phyloP scores from a whole-genome alignment of 139 green algal species.

The Pedinophyceae sp. region DNA sequence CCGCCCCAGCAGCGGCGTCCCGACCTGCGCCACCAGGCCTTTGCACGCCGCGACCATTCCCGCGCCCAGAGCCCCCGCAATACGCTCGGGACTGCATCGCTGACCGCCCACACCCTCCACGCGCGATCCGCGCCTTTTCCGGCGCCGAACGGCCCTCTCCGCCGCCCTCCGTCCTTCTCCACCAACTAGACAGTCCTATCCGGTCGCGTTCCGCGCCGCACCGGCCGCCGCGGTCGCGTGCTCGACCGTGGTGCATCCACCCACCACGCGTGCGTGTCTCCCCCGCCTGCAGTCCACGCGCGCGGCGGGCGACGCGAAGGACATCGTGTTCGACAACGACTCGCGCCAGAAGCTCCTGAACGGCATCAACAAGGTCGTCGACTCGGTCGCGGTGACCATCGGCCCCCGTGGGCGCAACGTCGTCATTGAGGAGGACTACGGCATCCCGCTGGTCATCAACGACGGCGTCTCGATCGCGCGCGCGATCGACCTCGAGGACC shows the following conservation, averaged over 20 bases:
- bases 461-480: slow-evolving; percentile 93
- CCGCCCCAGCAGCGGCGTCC: too few relatives aligned
- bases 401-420: slow-evolving; percentile 90
- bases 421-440: slow-evolving; percentile 88
- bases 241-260: too few relatives aligned
- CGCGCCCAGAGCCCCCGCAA: too few relatives aligned
- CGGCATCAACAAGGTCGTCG: slow-evolving; percentile 97
- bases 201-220: too few relatives aligned
- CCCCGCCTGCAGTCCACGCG: too few relatives aligned
- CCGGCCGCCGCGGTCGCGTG: too few relatives aligned
- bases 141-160: too few relatives aligned
- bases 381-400: slow-evolving; percentile 88
- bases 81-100: not conserved
- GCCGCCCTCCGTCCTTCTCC: too few relatives aligned
- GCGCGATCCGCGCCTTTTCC: slow-evolving; percentile 27
- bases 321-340: slow-evolving; percentile 85
- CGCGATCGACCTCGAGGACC: slow-evolving; percentile 84
- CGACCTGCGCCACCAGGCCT: too few relatives aligned
- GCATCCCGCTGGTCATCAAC: slow-evolving; percentile 93
- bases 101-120: not conserved
- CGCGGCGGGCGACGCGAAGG: slow-evolving; percentile 88
- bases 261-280: too few relatives aligned
- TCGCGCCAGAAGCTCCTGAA: slow-evolving; percentile 68
- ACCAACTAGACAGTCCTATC: too few relatives aligned
- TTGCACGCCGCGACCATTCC: too few relatives aligned